A percentile compares a stretch with the other conserved stretches of the same genome.
Evolutionary conservation across 257 asterid species (phyloP).

Genomic region (Solanum pinnatisectum): DNA sequence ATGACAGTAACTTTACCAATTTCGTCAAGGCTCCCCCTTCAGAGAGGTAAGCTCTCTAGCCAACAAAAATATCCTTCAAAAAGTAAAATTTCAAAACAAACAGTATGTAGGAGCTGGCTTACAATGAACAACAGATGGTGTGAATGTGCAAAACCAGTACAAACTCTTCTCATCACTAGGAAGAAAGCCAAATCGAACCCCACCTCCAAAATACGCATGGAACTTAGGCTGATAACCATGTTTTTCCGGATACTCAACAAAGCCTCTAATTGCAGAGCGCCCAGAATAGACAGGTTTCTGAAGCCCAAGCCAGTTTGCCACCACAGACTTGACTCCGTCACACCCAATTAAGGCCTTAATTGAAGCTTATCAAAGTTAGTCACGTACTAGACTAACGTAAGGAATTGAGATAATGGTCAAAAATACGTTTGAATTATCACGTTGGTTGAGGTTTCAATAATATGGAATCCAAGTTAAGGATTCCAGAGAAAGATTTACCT

Average conservation of each 20-base stretch:
- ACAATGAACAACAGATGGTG: conserved; percentile 36
- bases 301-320: conserved; percentile 69
- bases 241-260: conserved; percentile 41
- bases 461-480: not conserved
- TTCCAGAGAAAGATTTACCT: conserved; percentile 18
- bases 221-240: conserved; percentile 51
- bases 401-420: not conserved
- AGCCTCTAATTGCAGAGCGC: conserved; percentile 68
- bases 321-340: conserved; percentile 72
- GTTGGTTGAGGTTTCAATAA: too few species aligned
- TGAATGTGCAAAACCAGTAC: conserved; percentile 70
- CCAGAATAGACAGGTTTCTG: conserved; percentile 33
- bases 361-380: not conserved
- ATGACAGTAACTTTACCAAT: not conserved
- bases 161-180: conserved; percentile 55
- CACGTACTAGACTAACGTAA: not conserved
- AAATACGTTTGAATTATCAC: not conserved
- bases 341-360: conserved; percentile 72
- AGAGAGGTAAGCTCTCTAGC: not conserved
- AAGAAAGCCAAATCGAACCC: conserved; percentile 46
- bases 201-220: conserved; percentile 47
- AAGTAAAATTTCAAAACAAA: not conserved
- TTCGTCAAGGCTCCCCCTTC: not conserved
- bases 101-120: conserved; percentile 9
- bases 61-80: not conserved